Base-by-base conservation (phyloP, 2,329 filamentous ascomycete species). In the Boeremia exigua region DNA sequence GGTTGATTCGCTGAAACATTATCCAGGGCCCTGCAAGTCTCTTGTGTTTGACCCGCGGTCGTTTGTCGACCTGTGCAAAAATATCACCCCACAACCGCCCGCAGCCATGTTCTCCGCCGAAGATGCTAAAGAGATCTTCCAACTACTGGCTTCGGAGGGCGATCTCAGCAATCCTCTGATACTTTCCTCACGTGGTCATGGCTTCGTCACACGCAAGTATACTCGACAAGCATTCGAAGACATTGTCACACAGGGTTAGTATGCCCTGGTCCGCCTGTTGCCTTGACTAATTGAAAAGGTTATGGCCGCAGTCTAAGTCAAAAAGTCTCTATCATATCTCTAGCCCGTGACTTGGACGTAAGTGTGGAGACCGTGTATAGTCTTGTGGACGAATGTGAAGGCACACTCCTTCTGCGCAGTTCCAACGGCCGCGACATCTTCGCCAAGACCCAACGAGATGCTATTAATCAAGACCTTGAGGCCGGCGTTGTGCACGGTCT, bases 31-130 rank as follows among this genome's bases (percentile, higher is more conserved):
- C 3, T 4, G 19, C n/a, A 15, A 7, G 23, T 14, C 23, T 25
- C 38, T 43, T 9, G 3, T 4, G 15, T 29, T 17, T 23, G 3
- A 3, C 30, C 9, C 12, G 19, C 15, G 9, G 7, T n/a, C 10
- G 14, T 34, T 42, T 4, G 17, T 19, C 34, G 29, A 36, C 12
- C 14, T 17, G 19, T 19, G n/a, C 37, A 17, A n/a, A n/a, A 19
- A 28, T 7, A 19, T 29, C 19, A 17, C 27, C 32, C 25, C 33
- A 3, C 40, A 9, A 14, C 15, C 37, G 27, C 8, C 4, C 10
- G n/a, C 28, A 54, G 61, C 33, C 36, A 75, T 75, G 71, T 76
- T 76, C 45, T 71, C 72, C 8, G 47, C 53, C n/a, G 65, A 69
- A 27, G 73, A 76, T 51, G 60, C 71, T 9, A 67, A 60, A 32